Conservation (phyloP, 805 yeast genomes). For the Wickerhamiella occidentalis region DNA sequence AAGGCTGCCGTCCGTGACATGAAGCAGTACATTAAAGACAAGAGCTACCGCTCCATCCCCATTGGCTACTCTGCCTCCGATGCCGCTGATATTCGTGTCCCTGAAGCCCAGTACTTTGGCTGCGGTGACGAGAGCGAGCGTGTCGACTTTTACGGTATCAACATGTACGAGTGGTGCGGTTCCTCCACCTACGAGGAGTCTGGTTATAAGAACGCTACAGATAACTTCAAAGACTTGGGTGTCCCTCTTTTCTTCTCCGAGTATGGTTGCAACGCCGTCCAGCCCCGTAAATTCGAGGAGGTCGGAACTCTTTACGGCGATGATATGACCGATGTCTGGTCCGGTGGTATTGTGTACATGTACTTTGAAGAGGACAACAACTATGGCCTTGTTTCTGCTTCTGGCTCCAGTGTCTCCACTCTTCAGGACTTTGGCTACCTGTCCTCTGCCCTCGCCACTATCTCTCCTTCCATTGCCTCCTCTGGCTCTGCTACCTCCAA, state of each 20-base stretch:
- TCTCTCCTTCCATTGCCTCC: constrained; percentile 40
- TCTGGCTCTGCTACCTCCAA: constrained; percentile 31
- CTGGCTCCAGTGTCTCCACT: constrained; percentile 41
- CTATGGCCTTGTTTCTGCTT: constrained; percentile 63
- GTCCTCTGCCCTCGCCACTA: constrained; percentile 38
- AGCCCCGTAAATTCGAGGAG: constrained; percentile 69
- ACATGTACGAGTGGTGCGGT: constrained; percentile 88
- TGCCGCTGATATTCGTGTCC: constrained; percentile 66
- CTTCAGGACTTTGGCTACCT: constrained; percentile 48
- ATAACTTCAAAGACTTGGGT: constrained; percentile 59
- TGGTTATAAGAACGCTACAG: constrained; percentile 61
- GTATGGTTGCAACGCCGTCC: constrained; percentile 68
- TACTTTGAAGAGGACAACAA: constrained; percentile 73
- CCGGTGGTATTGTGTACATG: constrained; percentile 91
- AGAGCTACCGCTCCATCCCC: constrained; percentile 67
- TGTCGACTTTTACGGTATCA: constrained; percentile 70
- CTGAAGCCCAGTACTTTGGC: constrained; percentile 70
- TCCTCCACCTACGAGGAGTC: constrained; percentile 43
- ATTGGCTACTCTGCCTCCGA: constrained; percentile 92
- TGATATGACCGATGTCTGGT: constrained; percentile 81
- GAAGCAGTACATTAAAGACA: constrained; percentile 55
- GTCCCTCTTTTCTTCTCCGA: constrained; percentile 79
- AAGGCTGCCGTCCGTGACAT: constrained; percentile 92
- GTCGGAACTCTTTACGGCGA: constrained; percentile 52
- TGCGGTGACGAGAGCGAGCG: constrained; percentile 54